Conservation (phyloP, 495 filamentous ascomycete species). For the Coniosporium apollinis region DNA sequence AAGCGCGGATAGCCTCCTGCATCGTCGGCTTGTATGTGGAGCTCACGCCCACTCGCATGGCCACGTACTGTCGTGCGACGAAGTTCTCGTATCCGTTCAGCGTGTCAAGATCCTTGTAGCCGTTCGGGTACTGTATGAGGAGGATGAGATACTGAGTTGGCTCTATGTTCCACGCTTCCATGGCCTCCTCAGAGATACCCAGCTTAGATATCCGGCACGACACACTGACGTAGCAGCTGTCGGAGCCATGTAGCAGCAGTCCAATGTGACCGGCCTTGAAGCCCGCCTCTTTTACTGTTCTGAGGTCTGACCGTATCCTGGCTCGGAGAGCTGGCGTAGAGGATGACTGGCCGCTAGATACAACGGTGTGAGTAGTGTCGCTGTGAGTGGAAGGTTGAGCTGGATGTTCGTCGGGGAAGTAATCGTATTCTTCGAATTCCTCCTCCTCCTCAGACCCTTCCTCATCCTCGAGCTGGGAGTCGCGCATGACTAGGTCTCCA, state of each 20-base stretch:
- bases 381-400: background rate
- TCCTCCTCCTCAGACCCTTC: slow-evolving; percentile 20
- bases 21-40: slow-evolving; percentile 37
- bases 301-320: slow-evolving; percentile 44
- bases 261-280: slow-evolving; percentile 57
- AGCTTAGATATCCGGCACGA: slow-evolving; percentile 53
- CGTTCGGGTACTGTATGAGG: slow-evolving; percentile 46
- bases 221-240: slow-evolving; percentile 38
- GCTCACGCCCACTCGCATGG: slow-evolving; percentile 35
- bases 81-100: slow-evolving; percentile 19
- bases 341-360: background rate
- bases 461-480: slow-evolving; percentile 19
- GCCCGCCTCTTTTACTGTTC: slow-evolving; percentile 41
- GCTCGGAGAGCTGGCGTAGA: background rate
- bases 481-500: slow-evolving; percentile 21
- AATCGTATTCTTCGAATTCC: slow-evolving; percentile 10
- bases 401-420: slow-evolving; percentile 10
- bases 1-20: slow-evolving; percentile 33
- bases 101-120: slow-evolving; percentile 39
- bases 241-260: slow-evolving; percentile 23
- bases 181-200: slow-evolving; percentile 57
- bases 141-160: slow-evolving; percentile 56
- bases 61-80: slow-evolving; percentile 15
- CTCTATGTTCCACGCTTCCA: slow-evolving; percentile 61
- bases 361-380: background rate